Base-by-base conservation (phyloP, 1,284 basidiomycete species). In the Apiotrichum siamense region DNA sequence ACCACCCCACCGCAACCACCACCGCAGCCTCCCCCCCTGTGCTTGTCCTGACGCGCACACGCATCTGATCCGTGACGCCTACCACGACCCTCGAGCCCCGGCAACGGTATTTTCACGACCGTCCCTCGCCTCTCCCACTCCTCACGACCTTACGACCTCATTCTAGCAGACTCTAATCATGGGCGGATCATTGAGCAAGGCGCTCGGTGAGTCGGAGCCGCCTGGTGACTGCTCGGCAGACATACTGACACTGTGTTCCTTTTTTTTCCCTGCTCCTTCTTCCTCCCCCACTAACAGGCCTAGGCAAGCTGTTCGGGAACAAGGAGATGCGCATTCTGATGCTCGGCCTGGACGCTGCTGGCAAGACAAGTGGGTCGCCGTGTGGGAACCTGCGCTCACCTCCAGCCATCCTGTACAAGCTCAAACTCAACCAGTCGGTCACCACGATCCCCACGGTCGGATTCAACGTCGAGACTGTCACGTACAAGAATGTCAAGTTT, bases 401-500 rank as follows among this genome's bases (percentile, higher is more conserved):
- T 15, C 5, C 9, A 43, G 92, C 94, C 37, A 99, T 99, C 72
- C 83, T 99, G 51, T 99, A 98, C 81, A 98, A 98, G 77, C 86
- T 99, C 75, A 98, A 99, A 78, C 79, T 98, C 70, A 96, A 96
- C 77, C 92, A 98, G 75, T 92, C 88, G 52, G 96, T 99, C 57
- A 97, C 94, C 36, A 98, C 96, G 25, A 97, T 98, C 69, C 96
- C 96, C 11, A 83, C 81, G 31, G 91, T 80, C 60, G 92, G 92
- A 20, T 97, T 97, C 82, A 97, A 98, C 73, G 96, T 99, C 64
- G 96, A 99, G 78, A 99, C 96, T 12, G 96, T 99, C 60, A 96
- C 93, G 60, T 99, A 98, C 79, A 97, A 97, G 82, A 98, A 99
- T 67, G 93, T 99, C 70, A 96, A 94, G 71, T 99, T 99, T 81